Conservation (phyloP, 805 yeast genomes). For the Cyberlindnera lachancei region DNA sequence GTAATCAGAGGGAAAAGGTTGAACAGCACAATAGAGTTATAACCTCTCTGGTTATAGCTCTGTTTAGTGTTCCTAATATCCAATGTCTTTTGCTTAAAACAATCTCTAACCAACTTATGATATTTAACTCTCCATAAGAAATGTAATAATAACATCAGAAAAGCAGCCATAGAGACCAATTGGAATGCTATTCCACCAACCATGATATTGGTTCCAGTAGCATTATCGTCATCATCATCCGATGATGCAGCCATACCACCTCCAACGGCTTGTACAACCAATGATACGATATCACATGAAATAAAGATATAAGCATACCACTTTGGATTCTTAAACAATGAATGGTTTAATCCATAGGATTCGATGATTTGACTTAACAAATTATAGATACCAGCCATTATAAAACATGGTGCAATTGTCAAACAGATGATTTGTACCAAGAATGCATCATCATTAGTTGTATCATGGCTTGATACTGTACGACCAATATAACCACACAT, state of each 20-base stretch:
- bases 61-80: constrained; percentile 4
- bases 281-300: constrained; percentile 55
- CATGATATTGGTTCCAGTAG: constrained; percentile 55
- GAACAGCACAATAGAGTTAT: too few relatives aligned
- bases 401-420: constrained; percentile 74
- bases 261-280: constrained; percentile 65
- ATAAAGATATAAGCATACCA: constrained; percentile 59
- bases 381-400: constrained; percentile 78
- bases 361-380: constrained; percentile 60
- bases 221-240: constrained; percentile 23
- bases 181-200: constrained; percentile 74
- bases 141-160: constrained; percentile 41
- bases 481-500: constrained; percentile 64
- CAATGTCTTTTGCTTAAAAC: constrained; percentile 4
- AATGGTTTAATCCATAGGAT: constrained; percentile 48
- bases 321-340: constrained; percentile 48
- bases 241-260: constrained; percentile 63
- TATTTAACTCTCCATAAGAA: constrained; percentile 33
- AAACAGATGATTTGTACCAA: constrained; percentile 59
- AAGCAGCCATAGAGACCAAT: constrained; percentile 57
- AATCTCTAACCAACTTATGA: constrained; percentile 1
- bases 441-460: constrained; percentile 33
- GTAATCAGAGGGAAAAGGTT: constrained; percentile 36
- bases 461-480: constrained; percentile 34
- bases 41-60: neutral